Conservation (phyloP, 2,329 filamentous ascomycete genomes). For the Xylariomycetidae sp. region DNA sequence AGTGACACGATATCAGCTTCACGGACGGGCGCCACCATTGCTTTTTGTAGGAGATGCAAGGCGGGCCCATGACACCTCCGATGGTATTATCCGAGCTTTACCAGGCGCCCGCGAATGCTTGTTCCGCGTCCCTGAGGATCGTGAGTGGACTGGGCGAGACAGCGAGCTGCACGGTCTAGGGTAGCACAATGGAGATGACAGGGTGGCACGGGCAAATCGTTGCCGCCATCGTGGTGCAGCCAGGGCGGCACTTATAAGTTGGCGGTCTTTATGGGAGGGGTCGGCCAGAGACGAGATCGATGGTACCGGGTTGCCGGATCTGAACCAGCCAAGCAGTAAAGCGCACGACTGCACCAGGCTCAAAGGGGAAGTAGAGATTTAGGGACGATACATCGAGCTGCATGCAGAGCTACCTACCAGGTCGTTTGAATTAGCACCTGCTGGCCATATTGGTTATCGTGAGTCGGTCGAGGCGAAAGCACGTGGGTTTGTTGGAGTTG, state of each 20-base stretch:
- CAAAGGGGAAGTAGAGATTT: constrained; percentile 22
- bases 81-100: constrained; percentile 16
- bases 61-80: constrained; percentile 13
- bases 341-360: constrained; percentile 23
- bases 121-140: constrained; percentile 9
- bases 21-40: constrained; percentile 11
- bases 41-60: constrained; percentile 12
- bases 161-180: constrained; percentile 19
- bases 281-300: constrained; percentile 8
- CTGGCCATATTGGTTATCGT: no score
- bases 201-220: constrained; percentile 19
- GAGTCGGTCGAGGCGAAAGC: no score
- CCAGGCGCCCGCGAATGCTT: no score
- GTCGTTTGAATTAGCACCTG: no score
- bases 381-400: constrained; percentile 14
- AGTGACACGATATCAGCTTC: constrained; percentile 16
- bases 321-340: constrained; percentile 9
- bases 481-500: no score
- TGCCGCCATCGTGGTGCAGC: constrained; percentile 7
- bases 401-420: no score
- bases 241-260: no score
- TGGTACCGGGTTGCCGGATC: constrained; percentile 19
- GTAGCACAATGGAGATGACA: constrained; percentile 16
- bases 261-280: no score
- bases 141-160: constrained; percentile 17